Evolutionary conservation across 140 eudicot genomes (phyloP), one percentile per base, ranked within the genome.

Genomic region (Stevia rebaudiana): DNA sequence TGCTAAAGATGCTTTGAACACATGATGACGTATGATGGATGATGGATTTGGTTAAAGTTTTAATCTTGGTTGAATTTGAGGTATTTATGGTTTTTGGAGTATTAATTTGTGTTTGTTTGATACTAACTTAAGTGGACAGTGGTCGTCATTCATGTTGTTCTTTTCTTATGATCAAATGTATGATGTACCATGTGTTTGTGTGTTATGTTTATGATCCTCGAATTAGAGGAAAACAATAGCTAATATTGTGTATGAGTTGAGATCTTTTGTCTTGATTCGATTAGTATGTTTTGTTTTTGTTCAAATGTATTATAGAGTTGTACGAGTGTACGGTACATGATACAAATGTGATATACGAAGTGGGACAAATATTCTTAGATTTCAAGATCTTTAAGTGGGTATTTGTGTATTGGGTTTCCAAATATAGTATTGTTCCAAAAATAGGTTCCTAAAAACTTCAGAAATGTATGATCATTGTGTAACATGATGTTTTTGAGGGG

Each of bases 1-100:
- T 69, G 92, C 92, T 41, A 86, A 94, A 70, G 87, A 75, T 64
- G 73, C 79, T 79, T 76, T 75, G 18, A 75, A 75, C 15, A 75
- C 79, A 30, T 74, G 68, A 65, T 64, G 70, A 67, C 66, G 61
- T 15, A n/a, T 35, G 30, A 72, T 15, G 19, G 59, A 25, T n/a
- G 28, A 22, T 77, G 11, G 22, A 64, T 9, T 52, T 61, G 75
- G 75, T 68, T 69, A 72, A 78, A 50, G 18, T 59, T 46, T 66
- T 63, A 6, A 31, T 55, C 61, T 55, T 33, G 39, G 49, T 67
- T 55, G 17, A 4, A 25, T 22, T 23, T 33, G 39, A 36, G 74
- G 65, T 40, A 8, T 41, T 23, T 24, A 30, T 59, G 70, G 57
- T 40, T 51, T 6, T 19, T 57, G 49, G 67, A 56, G 2, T 71